phyloP scores from a whole-genome alignment of 257 asterid genomes.

The Plantago elongata region DNA sequence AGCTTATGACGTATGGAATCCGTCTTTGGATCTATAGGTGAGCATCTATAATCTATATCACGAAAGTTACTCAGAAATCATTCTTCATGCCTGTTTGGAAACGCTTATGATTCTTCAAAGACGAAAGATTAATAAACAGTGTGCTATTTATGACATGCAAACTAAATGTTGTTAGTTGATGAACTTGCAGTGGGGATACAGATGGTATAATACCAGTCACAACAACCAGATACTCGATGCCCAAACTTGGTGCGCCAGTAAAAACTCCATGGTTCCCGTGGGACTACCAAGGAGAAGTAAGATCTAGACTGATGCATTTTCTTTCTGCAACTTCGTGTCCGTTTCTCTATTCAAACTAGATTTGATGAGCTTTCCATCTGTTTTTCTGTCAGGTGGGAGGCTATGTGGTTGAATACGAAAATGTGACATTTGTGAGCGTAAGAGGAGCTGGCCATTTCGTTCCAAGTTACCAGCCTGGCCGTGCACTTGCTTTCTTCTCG shows the following conservation, averaged over 20 bases:
- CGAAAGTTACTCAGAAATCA: too few species aligned
- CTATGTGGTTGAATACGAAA: constrained; percentile 46
- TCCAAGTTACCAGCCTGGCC: constrained; percentile 55
- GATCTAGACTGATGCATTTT: background rate
- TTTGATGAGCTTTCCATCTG: background rate
- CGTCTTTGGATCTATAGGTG: constrained; percentile 53
- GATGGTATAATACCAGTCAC: constrained; percentile 52
- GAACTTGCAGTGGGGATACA: constrained; percentile 51
- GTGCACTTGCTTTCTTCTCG: constrained; percentile 41
- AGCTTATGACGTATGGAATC: constrained; percentile 44
- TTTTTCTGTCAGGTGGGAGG: constrained; percentile 49
- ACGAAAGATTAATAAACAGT: too few species aligned
- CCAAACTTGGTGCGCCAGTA: constrained; percentile 34
- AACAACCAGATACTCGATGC: constrained; percentile 44
- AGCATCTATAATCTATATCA: background rate
- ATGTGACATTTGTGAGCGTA: constrained; percentile 46
- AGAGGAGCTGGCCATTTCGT: constrained; percentile 64
- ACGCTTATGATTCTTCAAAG: too few species aligned
- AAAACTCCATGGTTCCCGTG: constrained; percentile 57
- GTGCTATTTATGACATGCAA: background rate
- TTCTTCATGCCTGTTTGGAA: too few species aligned
- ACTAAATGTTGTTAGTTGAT: background rate
- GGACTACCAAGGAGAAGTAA: constrained; percentile 46
- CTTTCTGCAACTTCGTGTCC: background rate
- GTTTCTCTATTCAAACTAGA: background rate